Evolutionary conservation across 768 basidiomycete genomes (phyloP).

Genomic region (Stropharia rugosoannulata): DNA sequence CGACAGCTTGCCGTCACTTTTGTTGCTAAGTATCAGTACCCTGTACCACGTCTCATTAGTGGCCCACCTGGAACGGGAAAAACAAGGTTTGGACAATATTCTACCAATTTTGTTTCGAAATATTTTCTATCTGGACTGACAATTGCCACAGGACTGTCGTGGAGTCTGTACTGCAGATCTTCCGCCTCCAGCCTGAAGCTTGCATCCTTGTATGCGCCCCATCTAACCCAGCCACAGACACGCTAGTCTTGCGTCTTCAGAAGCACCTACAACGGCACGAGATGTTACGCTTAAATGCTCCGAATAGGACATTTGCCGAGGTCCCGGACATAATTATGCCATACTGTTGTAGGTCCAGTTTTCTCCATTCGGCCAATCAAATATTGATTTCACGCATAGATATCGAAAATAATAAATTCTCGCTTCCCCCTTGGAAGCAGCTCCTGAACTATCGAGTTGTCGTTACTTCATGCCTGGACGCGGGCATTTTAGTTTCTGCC

Average conservation of each 20-base stretch:
- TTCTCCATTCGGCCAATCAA: background rate
- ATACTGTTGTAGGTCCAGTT: constrained; percentile 41
- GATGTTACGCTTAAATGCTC: constrained; percentile 48
- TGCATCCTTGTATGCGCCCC: constrained; percentile 51
- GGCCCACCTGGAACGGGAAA: constrained; percentile 55
- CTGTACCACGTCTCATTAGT: constrained; percentile 47
- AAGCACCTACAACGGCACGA: constrained; percentile 36
- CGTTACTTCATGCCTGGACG: constrained; percentile 46
- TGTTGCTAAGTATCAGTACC: constrained; percentile 40
- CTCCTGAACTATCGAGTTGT: constrained; percentile 48
- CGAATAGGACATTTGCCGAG: constrained; percentile 49
- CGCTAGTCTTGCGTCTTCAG: constrained; percentile 40
- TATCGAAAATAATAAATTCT: constrained; percentile 44
- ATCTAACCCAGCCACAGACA: constrained; percentile 52
- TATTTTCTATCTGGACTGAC: background rate
- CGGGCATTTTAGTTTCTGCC: constrained; percentile 40
- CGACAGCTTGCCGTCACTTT: constrained; percentile 41
- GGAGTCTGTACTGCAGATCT: constrained; percentile 49
- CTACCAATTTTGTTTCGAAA: background rate
- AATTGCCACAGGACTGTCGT: constrained; percentile 39
- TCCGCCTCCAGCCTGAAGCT: constrained; percentile 43
- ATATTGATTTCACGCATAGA: constrained; percentile 24
- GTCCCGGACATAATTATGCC: constrained; percentile 43
- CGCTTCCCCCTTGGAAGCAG: constrained; percentile 43
- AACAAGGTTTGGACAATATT: constrained; percentile 34